Percentiles rank a stretch among this genome's conserved stretches.
These are phyloP conservation scores for Spinacia oleracea DNA, from an alignment of 179 eudicot genomes.

Conservation along the genomic window DNA sequence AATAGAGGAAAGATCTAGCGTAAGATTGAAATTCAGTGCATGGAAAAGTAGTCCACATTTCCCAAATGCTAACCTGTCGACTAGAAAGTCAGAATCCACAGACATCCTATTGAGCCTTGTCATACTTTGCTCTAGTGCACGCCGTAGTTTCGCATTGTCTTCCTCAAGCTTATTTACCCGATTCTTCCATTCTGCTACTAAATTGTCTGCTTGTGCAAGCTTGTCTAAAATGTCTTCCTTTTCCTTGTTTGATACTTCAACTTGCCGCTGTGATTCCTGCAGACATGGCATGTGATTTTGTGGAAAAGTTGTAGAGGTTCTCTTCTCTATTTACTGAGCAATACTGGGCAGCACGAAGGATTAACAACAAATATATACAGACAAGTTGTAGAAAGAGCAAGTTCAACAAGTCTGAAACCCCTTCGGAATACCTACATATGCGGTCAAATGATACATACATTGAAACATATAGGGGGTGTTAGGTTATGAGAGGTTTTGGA, in stretches of 20 bases:
- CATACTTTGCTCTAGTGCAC: constrained; percentile 99
- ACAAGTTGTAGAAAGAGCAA: not conserved
- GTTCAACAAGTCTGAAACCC: not conserved
- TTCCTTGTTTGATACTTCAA: constrained; percentile 58
- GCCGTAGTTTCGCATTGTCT: constrained; percentile 85
- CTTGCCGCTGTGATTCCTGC: constrained; percentile 71
- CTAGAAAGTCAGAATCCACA: constrained; percentile 91
- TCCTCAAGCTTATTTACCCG: constrained; percentile 85
- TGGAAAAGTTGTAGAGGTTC: not conserved
- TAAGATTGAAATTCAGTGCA: not conserved
- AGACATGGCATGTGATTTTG: constrained; percentile 21
- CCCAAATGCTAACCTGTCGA: constrained; percentile 70
- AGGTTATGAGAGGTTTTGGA: no score
- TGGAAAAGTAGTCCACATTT: not conserved
- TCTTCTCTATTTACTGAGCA: not conserved
- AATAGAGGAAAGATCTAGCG: not conserved
- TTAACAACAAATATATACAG: not conserved
- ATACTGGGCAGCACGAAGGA: not conserved
- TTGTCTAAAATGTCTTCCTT: constrained; percentile 61
- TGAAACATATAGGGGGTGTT: no score
- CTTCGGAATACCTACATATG: not conserved
- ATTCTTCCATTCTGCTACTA: constrained; percentile 58
- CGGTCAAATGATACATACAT: not conserved
- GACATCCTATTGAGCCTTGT: constrained; percentile 96
- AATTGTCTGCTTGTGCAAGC: constrained; percentile 64